These are phyloP conservation scores for Tagetes erecta DNA, from an alignment of 129 eudicot species.

Conservation along the genomic window DNA sequence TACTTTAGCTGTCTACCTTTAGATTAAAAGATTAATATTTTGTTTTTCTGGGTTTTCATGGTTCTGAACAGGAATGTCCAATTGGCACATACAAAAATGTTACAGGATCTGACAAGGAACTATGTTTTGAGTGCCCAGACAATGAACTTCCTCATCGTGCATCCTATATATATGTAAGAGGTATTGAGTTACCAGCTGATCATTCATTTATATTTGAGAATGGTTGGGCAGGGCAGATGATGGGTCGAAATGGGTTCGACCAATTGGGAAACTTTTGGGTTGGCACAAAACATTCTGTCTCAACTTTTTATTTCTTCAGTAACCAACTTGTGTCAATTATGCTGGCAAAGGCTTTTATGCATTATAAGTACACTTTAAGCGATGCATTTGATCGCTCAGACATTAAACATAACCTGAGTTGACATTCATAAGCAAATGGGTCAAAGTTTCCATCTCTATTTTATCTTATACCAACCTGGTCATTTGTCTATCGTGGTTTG, in stretches of 20 bases:
- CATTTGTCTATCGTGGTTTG: neutral
- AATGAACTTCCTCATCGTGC: slow-evolving; percentile 92
- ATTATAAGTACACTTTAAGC: neutral
- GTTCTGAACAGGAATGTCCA: slow-evolving; percentile 78
- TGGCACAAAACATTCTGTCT: neutral
- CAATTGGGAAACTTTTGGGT: neutral
- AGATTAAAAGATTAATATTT: neutral
- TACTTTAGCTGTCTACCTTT: slow-evolving; percentile 4
- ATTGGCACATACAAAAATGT: slow-evolving; percentile 89
- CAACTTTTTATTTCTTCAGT: neutral
- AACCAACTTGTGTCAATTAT: neutral
- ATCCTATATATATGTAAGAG: slow-evolving; percentile 64
- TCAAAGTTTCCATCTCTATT: neutral
- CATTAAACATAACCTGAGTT: neutral
- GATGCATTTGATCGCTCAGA: neutral
- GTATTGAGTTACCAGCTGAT: slow-evolving; percentile 40
- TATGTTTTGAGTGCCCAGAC: slow-evolving; percentile 70
- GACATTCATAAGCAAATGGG: neutral
- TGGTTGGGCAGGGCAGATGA: neutral
- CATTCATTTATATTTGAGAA: neutral
- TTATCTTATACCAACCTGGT: slow-evolving; percentile 4
- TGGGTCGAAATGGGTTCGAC: neutral
- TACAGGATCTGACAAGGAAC: slow-evolving; percentile 79
- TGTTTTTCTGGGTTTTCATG: slow-evolving; percentile 8
- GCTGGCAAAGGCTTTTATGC: neutral